Percentiles rank a stretch among this genome's conserved stretches.
Conservation (phyloP, 83 land plant species). For the Picea engelmannii region DNA sequence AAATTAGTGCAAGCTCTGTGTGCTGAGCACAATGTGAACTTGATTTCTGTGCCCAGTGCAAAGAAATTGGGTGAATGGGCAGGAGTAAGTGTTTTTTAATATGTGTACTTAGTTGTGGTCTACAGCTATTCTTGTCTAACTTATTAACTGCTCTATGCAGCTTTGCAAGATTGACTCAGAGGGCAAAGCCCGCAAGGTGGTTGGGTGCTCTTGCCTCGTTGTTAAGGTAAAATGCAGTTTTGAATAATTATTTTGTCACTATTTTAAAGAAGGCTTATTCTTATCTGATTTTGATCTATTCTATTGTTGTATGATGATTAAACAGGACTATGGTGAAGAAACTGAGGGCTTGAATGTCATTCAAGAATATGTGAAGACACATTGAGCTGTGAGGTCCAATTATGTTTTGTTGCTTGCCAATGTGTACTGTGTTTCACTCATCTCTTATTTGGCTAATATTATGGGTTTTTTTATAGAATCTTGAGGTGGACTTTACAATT, state of each 20-base stretch:
- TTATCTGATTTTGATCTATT: neutral
- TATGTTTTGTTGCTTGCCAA: neutral
- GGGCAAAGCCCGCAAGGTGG: slow-evolving; percentile 90
- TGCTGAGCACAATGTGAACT: slow-evolving; percentile 74
- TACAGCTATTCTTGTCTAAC: neutral
- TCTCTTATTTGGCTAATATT: neutral
- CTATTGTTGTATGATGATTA: neutral
- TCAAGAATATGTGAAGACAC: slow-evolving; percentile 72
- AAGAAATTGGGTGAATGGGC: slow-evolving; percentile 94
- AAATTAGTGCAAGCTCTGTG: slow-evolving; percentile 85
- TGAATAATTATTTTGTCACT: neutral
- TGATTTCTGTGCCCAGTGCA: slow-evolving; percentile 85
- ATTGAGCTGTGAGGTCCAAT: slow-evolving; percentile 19
- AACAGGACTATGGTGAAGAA: slow-evolving; percentile 85
- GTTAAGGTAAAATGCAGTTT: slow-evolving; percentile 55
- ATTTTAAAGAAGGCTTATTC: neutral
- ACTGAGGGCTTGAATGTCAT: slow-evolving; percentile 71
- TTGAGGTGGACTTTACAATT: neutral
- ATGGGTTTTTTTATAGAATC: neutral
- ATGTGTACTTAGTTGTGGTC: neutral
- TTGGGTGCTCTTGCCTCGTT: slow-evolving; percentile 88
- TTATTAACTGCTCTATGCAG: slow-evolving; percentile 20
- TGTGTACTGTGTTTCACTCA: neutral
- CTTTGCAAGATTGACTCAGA: slow-evolving; percentile 95
- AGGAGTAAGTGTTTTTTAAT: slow-evolving; percentile 57